Evolutionary conservation across 2,329 filamentous ascomycete species (phyloP), one percentile per base, ranked within the genome.

Genomic region (Thermoascus crustaceus): DNA sequence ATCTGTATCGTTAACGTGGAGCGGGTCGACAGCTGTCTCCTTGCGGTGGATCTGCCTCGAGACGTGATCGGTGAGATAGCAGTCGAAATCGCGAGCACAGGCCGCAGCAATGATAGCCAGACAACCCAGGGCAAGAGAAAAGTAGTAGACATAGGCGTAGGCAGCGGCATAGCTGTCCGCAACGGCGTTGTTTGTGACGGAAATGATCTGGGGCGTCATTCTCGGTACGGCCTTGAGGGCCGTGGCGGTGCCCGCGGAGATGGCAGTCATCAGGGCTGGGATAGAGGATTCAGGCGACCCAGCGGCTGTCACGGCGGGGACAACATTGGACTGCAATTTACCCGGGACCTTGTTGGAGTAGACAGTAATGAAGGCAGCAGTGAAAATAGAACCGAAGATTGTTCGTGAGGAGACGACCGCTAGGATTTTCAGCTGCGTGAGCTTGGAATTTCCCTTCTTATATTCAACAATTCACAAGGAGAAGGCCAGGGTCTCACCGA

Each of bases 401-500:
- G 37, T 39, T 31, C 37, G n/a, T n/a, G 20, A 10, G 8, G 24
- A 23, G 3, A 19, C 13, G 20, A 35, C 19, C 4, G 35, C 20
- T 14, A 32, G 32, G 35, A 21, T 13, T 38, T 16, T 10, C 14
- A 14, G 17, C 10, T 53, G 29, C 17, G 49, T 37, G 23, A 50
- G 50, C 22, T 50, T 41, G 23, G 54, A 31, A 61, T 57, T 23
- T 53, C 56, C 11, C 50, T 47, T 30, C 53, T 47, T 21, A 53
- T 42, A 21, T n/a, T n/a, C n/a, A n/a, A n/a, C n/a, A n/a, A n/a
- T n/a, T n/a, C 52, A 53, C 20, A 55, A 54, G 7, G 47, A 51
- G 7, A 54, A 45, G 9, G 52, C 51, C 44, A 48, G 3, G 54
- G 52, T 16, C 48, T 40, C 49, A 52, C 56, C 6, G 53, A 54